Evolutionary conservation across 192 early-diverging fungal species (phyloP).

Genomic region (Umbelopsis isabellina): DNA sequence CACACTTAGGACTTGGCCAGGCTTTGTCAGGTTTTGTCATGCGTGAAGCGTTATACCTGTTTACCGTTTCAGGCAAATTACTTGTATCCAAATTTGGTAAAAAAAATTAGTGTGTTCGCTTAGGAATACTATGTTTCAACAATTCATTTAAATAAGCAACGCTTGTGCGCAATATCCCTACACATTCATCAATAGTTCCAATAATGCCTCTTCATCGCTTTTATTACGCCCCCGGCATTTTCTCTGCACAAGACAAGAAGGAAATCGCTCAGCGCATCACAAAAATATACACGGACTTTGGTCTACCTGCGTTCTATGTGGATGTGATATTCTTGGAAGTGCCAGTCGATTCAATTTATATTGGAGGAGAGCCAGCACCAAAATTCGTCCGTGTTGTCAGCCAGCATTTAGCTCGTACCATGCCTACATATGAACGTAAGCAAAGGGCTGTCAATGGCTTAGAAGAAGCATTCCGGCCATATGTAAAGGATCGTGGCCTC

Average conservation of each 20-base stretch:
- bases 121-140: too few species aligned
- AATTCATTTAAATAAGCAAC: too few species aligned
- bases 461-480: neutral
- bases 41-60: too few species aligned
- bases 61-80: too few species aligned
- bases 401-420: constrained; percentile 20
- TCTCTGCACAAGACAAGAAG: constrained; percentile 12
- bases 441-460: neutral
- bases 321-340: neutral
- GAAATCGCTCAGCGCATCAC: neutral
- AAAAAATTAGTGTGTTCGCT: too few species aligned
- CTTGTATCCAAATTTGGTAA: too few species aligned
- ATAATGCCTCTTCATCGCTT: constrained; percentile 22
- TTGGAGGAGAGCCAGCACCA: neutral
- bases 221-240: neutral
- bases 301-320: constrained; percentile 15
- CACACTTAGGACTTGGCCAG: too few species aligned
- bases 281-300: neutral
- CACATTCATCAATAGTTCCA: neutral
- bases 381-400: constrained; percentile 18
- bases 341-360: neutral
- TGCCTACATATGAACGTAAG: constrained; percentile 10
- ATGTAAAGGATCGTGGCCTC: constrained; percentile 13
- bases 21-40: too few species aligned
- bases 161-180: too few species aligned